Evolutionary conservation across 116 monocot genomes (phyloP).

Genomic region (Cymodocea nodosa): DNA sequence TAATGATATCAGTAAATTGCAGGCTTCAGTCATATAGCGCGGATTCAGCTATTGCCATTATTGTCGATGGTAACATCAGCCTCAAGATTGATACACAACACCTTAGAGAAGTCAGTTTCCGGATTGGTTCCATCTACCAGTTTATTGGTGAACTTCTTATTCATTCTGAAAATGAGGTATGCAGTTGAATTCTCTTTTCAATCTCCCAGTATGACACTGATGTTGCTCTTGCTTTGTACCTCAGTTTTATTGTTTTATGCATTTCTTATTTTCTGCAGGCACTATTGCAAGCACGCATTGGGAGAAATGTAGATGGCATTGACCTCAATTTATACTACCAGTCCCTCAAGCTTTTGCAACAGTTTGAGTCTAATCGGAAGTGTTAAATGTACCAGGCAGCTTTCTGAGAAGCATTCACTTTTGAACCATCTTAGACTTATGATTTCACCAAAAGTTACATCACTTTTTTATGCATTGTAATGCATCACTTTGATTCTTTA

Average conservation of each 20-base stretch:
- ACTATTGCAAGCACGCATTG: constrained; percentile 58
- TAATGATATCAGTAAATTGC: neutral
- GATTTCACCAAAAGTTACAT: no score
- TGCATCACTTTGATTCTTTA: no score
- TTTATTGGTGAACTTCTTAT: constrained; percentile 87
- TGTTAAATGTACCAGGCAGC: neutral
- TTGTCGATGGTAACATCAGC: constrained; percentile 31
- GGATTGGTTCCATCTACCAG: constrained; percentile 54
- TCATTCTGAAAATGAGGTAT: constrained; percentile 45
- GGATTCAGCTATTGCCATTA: constrained; percentile 56
- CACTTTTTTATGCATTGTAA: no score
- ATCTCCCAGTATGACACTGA: neutral
- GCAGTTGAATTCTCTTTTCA: neutral
- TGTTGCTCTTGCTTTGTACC: neutral
- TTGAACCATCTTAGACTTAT: no score
- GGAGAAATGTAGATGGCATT: constrained; percentile 82
- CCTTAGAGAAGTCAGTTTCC: constrained; percentile 46
- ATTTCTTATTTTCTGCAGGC: constrained; percentile 11
- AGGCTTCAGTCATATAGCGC: constrained; percentile 49
- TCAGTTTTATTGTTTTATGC: neutral
- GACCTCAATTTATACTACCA: constrained; percentile 85
- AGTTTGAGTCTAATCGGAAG: constrained; percentile 35
- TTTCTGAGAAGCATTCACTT: neutral
- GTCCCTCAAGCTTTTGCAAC: constrained; percentile 52
- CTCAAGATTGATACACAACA: constrained; percentile 56